Conservation (phyloP, 2,329 filamentous ascomycete genomes). For the Orbilia blumenaviensis region DNA sequence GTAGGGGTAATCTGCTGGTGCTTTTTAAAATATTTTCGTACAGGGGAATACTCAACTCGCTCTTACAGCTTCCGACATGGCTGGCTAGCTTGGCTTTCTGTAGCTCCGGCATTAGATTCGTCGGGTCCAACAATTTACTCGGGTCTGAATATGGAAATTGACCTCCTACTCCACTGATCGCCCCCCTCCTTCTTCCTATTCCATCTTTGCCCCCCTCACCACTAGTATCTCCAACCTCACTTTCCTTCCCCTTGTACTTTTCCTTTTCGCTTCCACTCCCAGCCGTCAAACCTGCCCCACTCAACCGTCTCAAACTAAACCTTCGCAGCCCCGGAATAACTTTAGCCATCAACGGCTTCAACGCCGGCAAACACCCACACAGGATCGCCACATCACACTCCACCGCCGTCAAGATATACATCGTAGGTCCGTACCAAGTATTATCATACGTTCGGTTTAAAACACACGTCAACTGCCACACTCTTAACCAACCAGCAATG, state of each 20-base stretch:
- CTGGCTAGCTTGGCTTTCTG: conserved; percentile 6
- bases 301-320: conserved; percentile 35
- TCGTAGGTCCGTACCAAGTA: conserved; percentile 49
- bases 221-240: conserved; percentile 6
- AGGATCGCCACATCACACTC: conserved; percentile 47
- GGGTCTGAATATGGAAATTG: conserved; percentile 44
- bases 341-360: conserved; percentile 51
- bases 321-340: conserved; percentile 32
- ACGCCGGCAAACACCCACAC: conserved; percentile 43
- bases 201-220: background rate
- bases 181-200: conserved; percentile 20
- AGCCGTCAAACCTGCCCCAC: conserved; percentile 1
- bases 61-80: background rate
- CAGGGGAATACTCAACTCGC: conserved; percentile 36
- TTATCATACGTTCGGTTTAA: conserved; percentile 42
- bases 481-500: conserved; percentile 46
- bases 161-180: conserved; percentile 23
- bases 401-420: conserved; percentile 50
- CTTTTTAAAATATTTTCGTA: conserved; percentile 49
- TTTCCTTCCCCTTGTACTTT: conserved; percentile 11
- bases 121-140: conserved; percentile 32
- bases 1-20: conserved; percentile 26
- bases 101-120: background rate
- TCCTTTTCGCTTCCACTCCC: conserved; percentile 14
- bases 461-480: conserved; percentile 42